These are phyloP conservation scores for Hortaea sp. DNA, from an alignment of 2,329 filamentous ascomycete genomes.

Conservation along the genomic window DNA sequence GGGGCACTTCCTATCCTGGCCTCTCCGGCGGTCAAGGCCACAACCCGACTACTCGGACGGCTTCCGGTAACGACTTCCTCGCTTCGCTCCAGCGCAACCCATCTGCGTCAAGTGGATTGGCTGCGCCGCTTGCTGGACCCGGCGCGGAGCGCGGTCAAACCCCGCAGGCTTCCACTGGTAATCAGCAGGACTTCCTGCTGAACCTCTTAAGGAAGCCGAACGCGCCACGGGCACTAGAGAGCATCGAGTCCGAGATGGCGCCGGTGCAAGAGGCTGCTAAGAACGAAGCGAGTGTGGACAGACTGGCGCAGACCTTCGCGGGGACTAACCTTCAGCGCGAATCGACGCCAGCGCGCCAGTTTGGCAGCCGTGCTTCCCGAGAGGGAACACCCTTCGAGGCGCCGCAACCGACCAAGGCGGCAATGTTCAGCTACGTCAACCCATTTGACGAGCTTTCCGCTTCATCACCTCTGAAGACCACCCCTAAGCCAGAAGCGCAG, in stretches of 20 bases:
- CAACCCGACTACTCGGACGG: slow-evolving; percentile 10
- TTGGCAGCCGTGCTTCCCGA: slow-evolving; percentile 19
- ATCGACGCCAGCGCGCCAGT: slow-evolving; percentile 19
- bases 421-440: slow-evolving; percentile 60
- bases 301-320: slow-evolving; percentile 35
- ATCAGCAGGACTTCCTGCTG: slow-evolving; percentile 77
- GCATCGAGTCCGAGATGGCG: slow-evolving; percentile 1
- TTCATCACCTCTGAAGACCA: slow-evolving; percentile 52
- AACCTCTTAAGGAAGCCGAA: slow-evolving; percentile 65
- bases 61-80: slow-evolving; percentile 49
- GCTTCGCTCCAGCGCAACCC: slow-evolving; percentile 45
- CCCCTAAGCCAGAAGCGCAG: slow-evolving; percentile 35
- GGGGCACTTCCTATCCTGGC: slow-evolving; percentile 1
- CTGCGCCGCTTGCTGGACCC: slow-evolving; percentile 21
- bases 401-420: slow-evolving; percentile 26
- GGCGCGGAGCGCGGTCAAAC: slow-evolving; percentile 11
- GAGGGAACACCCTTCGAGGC: slow-evolving; percentile 29
- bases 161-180: slow-evolving; percentile 26
- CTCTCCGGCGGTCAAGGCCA: background rate
- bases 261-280: slow-evolving; percentile 7
- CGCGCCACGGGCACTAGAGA: slow-evolving; percentile 23
- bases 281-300: slow-evolving; percentile 25
- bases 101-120: slow-evolving; percentile 19
- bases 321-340: slow-evolving; percentile 24
- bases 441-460: slow-evolving; percentile 61